phyloP scores from a whole-genome alignment of 257 asterid species.

The Rehmannia glutinosa region DNA sequence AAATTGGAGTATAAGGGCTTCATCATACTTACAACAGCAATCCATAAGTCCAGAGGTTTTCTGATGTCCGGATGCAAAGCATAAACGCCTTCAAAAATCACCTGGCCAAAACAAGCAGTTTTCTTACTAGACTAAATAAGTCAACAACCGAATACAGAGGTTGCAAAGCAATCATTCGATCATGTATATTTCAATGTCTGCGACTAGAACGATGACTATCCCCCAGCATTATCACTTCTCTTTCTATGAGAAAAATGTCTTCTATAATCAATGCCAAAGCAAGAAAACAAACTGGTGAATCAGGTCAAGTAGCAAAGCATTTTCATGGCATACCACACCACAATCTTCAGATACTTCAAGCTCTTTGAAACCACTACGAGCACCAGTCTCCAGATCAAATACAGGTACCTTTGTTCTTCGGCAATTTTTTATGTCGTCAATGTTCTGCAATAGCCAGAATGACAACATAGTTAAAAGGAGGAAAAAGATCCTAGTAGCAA shows the following conservation, averaged over 20 bases:
- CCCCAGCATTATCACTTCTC: neutral
- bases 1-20: neutral
- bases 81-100: constrained; percentile 95
- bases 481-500: neutral
- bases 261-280: neutral
- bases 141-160: neutral
- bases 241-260: neutral
- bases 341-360: constrained; percentile 97
- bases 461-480: constrained; percentile 4
- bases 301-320: neutral
- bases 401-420: constrained; percentile 83
- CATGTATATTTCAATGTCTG: too few species aligned
- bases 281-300: too few species aligned
- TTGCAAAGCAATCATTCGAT: too few species aligned
- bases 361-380: constrained; percentile 89
- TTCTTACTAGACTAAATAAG: neutral
- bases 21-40: constrained; percentile 89
- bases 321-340: constrained; percentile 69
- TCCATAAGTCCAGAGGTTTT: constrained; percentile 88
- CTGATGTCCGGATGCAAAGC: constrained; percentile 97
- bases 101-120: constrained; percentile 44
- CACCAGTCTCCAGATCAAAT: constrained; percentile 85
- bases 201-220: neutral
- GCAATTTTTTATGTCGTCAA: constrained; percentile 70
- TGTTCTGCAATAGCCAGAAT: constrained; percentile 54